Conservation (phyloP, 2,329 filamentous ascomycete species). For the Aspergillus calidoustus region DNA sequence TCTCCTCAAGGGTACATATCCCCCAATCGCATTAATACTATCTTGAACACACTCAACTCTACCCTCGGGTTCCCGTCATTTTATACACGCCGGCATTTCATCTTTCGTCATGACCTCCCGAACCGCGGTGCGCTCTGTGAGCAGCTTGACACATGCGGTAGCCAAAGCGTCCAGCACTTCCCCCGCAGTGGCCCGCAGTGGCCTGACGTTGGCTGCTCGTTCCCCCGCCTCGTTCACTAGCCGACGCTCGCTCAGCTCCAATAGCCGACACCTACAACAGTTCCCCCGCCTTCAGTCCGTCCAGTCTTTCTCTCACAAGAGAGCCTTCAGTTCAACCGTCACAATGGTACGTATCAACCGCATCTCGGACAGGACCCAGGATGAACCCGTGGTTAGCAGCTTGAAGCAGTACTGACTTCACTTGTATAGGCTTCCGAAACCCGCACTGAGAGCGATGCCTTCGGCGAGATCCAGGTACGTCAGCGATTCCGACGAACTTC, state of each 20-base stretch:
- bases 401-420: slow-evolving; percentile 16
- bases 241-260: slow-evolving; percentile 37
- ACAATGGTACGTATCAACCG: slow-evolving; percentile 41
- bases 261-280: slow-evolving; percentile 35
- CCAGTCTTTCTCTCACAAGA: slow-evolving; percentile 35
- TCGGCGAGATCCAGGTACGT: slow-evolving; percentile 81
- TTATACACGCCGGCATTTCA: slow-evolving; percentile 18
- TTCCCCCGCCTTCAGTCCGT: slow-evolving; percentile 44
- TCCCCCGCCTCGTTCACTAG: slow-evolving; percentile 33
- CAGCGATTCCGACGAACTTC: background rate
- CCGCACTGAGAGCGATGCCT: slow-evolving; percentile 93
- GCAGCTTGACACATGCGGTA: slow-evolving; percentile 41
- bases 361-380: background rate
- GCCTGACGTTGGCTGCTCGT: slow-evolving; percentile 34
- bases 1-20: slow-evolving; percentile 5
- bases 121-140: slow-evolving; percentile 45
- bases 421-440: slow-evolving; percentile 51
- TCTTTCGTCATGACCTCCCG: slow-evolving; percentile 41
- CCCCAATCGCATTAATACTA: slow-evolving; percentile 9
- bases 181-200: slow-evolving; percentile 39
- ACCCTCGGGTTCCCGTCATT: background rate
- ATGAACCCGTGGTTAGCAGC: background rate
- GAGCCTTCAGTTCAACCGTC: slow-evolving; percentile 43
- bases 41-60: background rate
- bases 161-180: slow-evolving; percentile 32